Evolutionary conservation across 2,329 filamentous ascomycete species (phyloP), one percentile per base, ranked within the genome.

Genomic region (Cytospora paraplurivora): DNA sequence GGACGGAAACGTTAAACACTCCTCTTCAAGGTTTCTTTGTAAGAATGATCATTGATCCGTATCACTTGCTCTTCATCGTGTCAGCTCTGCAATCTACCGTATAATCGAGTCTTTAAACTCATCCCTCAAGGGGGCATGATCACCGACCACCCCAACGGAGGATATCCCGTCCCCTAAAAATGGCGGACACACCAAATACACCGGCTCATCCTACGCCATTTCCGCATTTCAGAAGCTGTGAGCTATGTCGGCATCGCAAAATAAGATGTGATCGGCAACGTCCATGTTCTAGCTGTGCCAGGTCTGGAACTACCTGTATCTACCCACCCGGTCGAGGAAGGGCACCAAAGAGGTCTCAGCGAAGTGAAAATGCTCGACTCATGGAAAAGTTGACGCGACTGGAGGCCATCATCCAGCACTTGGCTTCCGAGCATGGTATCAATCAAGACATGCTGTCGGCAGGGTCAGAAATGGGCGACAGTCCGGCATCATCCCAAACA

Each of bases 291-390:
- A 49, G 33, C 57, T 66, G 64, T 38, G 34, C 55, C 10, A 61
- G 67, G 38, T 53, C 62, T 1, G 59, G 55, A 15, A 35, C 38
- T 17, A 49, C 62, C 1, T 68, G 67, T 32, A 38, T 57, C 13
- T 68, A 68, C 51, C 66, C 63, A 15, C 33, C 56, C 5, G 65
- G 67, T 7, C 67, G 56, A 37, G 67, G 67, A 1, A 66, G 68
- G 58, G 64, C 61, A 11, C 62, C 64, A 6, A 71, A 69, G 65
- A 64, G 61, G 51, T 50, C 49, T 4, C 62, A 54, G 41, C 58
- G 49, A 17, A 54, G 27, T 27, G 57, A 56, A 34, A 59, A 66
- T 54, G 50, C 57, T 1, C 54, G 64, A 50, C 57, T 66, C 11
- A 49, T 56, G n/a, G 56, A 66, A 6, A 67, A 66, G 56, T 47